These are phyloP conservation scores for Pharus latifolius DNA, from an alignment of 176 grass and related monocot genomes.

Conservation along the genomic window DNA sequence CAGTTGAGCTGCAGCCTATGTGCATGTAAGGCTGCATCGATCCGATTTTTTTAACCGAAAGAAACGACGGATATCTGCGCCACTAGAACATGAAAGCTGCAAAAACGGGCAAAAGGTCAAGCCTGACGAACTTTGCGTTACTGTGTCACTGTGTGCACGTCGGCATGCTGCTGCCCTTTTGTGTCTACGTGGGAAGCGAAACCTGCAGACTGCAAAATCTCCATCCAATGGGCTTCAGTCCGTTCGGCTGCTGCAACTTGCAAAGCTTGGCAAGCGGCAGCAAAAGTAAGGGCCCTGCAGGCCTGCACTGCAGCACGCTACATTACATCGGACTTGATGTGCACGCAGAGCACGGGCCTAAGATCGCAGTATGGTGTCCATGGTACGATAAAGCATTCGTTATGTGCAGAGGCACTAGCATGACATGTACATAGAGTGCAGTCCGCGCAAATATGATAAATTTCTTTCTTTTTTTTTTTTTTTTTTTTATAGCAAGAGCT, in stretches of 20 bases:
- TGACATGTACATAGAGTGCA: no score
- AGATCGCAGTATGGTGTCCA: no score
- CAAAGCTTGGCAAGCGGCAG: neutral
- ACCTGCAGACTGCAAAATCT: neutral
- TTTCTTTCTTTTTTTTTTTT: no score
- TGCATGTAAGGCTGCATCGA: no score
- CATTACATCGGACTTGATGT: neutral
- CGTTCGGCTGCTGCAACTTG: neutral
- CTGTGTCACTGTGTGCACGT: slow-evolving; percentile 1
- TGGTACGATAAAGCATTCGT: no score
- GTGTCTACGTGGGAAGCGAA: neutral
- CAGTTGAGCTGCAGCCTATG: no score
- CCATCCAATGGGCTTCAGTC: neutral
- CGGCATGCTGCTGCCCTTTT: slow-evolving; percentile 4
- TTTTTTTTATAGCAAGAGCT: no score
- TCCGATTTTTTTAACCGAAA: no score
- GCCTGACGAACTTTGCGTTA: neutral
- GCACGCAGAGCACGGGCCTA: neutral
- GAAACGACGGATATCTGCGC: no score
- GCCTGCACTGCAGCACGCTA: slow-evolving; percentile 2
- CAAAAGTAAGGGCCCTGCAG: slow-evolving; percentile 4
- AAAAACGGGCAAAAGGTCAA: neutral
- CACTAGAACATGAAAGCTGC: neutral
- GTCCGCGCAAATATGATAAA: no score
- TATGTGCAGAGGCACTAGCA: no score